Evolutionary conservation across 495 filamentous ascomycete species (phyloP), one percentile per base, ranked within the genome.

Genomic region (Geoglossum glabrum): DNA sequence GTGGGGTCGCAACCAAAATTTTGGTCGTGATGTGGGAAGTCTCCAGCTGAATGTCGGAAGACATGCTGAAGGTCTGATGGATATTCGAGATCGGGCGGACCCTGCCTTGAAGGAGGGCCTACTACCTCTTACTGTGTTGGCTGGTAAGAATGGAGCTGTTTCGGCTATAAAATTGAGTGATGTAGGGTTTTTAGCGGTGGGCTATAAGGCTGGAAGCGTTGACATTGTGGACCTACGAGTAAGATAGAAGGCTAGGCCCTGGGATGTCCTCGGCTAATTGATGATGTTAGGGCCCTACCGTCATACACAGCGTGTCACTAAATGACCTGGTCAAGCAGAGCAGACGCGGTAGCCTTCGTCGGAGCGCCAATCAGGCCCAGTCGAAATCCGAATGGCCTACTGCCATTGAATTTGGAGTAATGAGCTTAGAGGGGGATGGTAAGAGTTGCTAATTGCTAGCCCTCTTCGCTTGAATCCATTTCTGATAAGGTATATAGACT

Each of bases 391-490:
- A 93, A 65, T 94, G 80, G 80, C 79, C 80, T 30, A 86, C 82
- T 7, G 72, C 69, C 40, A 76, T 96, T 11, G 86, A 95, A 67
- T 98, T 97, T 72, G 87, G 86, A 59, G 86, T 96, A 30, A 83
- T 98, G 80, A 92, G 84, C 13, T 72, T 95, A 21, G 92, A 97
- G 47, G 86, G 84, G 0, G 90, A 96, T 69, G 78, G 79, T 82
- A 69, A 6, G 21, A 26, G 36, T 3, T 34, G 1, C 9, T 34
- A 1, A 23, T 19, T 10, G 50, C 28, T 27, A n/a, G 49, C 52
- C 45, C 0, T 7, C 25, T 27, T 60, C 25, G 13, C 43, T 17
- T 43, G 31, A 56, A 5, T 17, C 8, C 13, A 2, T 31, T 56
- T 5, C 40, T 38, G 19, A 38, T 38, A 45, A 56, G 4, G 9